Evolutionary conservation across 768 basidiomycete species (phyloP).

Genomic region (Leccinellum albellum): DNA sequence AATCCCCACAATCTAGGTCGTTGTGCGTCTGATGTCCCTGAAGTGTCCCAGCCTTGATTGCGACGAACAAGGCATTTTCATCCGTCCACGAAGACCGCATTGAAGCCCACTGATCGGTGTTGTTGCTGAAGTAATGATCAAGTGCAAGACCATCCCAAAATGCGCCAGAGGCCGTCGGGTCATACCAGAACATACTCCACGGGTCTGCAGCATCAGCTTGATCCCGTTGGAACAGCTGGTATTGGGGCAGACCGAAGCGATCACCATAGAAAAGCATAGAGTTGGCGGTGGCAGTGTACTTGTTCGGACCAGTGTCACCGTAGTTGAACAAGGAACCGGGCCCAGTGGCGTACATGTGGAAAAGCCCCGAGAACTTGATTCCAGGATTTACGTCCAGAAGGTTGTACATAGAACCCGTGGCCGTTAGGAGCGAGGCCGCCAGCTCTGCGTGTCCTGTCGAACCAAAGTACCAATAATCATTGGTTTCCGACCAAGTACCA

Average conservation of each 20-base stretch:
- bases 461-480: slow-evolving; percentile 96
- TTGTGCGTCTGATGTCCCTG: slow-evolving; percentile 91
- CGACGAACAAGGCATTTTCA: slow-evolving; percentile 75
- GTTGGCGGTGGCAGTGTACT: slow-evolving; percentile 93
- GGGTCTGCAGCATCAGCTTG: slow-evolving; percentile 78
- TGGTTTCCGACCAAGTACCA: slow-evolving; percentile 91
- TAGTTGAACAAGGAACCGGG: slow-evolving; percentile 80
- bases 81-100: slow-evolving; percentile 95
- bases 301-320: slow-evolving; percentile 74
- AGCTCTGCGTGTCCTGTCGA: slow-evolving; percentile 89
- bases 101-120: slow-evolving; percentile 78
- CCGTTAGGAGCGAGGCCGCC: slow-evolving; percentile 73
- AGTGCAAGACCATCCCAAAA: slow-evolving; percentile 87
- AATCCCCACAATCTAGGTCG: slow-evolving; percentile 92
- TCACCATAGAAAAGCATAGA: slow-evolving; percentile 73
- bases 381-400: slow-evolving; percentile 69
- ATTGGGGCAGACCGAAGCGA: slow-evolving; percentile 66
- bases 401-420: slow-evolving; percentile 80
- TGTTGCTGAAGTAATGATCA: slow-evolving; percentile 77
- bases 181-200: slow-evolving; percentile 93
- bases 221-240: slow-evolving; percentile 89
- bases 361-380: slow-evolving; percentile 69
- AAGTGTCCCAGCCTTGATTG: slow-evolving; percentile 80
- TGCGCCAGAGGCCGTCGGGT: slow-evolving; percentile 76
- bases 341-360: slow-evolving; percentile 86